phyloP scores from a whole-genome alignment of 163 green algal genomes.

The Scenedesmus sp. region DNA sequence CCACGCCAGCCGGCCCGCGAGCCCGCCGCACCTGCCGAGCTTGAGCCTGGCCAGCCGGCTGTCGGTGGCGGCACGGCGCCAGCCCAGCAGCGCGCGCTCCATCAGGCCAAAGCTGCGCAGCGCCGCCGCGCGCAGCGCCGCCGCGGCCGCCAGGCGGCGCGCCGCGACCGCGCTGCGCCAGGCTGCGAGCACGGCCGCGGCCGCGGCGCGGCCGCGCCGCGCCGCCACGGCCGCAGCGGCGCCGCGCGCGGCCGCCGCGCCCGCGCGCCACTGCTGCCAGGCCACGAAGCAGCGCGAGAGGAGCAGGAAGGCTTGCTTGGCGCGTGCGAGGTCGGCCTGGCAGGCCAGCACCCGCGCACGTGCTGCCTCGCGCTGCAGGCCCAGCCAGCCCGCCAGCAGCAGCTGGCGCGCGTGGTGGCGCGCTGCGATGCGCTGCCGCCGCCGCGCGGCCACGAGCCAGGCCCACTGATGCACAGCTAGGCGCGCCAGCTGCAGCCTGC shows the following conservation, averaged over 20 bases:
- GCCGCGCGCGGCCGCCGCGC: not conserved
- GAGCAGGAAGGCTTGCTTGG: constrained; percentile 33
- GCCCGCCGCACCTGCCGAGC: not conserved
- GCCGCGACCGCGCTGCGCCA: too few relatives aligned
- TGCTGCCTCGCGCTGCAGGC: not conserved
- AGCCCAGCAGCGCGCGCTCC: constrained; percentile 9
- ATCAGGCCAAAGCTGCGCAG: constrained; percentile 4
- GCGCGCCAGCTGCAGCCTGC: constrained; percentile 12
- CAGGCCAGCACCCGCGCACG: constrained; percentile 4
- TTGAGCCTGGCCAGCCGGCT: constrained; percentile 10
- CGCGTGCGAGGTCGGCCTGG: not conserved
- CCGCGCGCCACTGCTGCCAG: constrained; percentile 23
- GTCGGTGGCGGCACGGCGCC: constrained; percentile 2
- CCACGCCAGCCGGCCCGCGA: too few relatives aligned
- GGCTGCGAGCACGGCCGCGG: too few relatives aligned
- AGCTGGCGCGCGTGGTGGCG: constrained; percentile 2
- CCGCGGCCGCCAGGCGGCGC: too few relatives aligned
- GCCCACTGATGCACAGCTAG: constrained; percentile 21
- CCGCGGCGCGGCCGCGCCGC: too few relatives aligned
- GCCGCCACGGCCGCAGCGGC: too few relatives aligned
- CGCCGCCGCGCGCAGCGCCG: constrained; percentile 19
- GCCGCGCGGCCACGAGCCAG: not conserved
- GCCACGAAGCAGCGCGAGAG: constrained; percentile 18
- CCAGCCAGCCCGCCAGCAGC: constrained; percentile 21
- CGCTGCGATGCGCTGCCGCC: not conserved